Evolutionary conservation across 768 basidiomycete genomes (phyloP), one percentile per base, ranked within the genome.

Genomic region (Boletus vinaceobasis): DNA sequence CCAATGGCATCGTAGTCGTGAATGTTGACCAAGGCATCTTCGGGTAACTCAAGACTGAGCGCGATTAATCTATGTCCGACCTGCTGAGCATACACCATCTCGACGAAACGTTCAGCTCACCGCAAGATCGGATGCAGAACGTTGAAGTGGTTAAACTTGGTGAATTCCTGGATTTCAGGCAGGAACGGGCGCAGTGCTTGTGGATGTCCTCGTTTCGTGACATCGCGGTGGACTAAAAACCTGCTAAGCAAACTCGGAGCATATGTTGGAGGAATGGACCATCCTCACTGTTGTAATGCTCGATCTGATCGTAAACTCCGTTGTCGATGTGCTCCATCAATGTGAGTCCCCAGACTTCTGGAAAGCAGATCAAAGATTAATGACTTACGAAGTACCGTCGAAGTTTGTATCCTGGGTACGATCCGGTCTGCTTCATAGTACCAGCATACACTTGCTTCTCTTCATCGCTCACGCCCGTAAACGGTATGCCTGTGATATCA

Each of bases 271-370:
- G 11, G 15, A 13, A 38, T 6, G 36, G 13, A 50, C 29, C 35
- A 14, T 5, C 59, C 78, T 53, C 54, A 86, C 85, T 74, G 58
- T 81, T 83, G 60, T 87, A 86, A 48, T 79, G 73, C 60, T 87
- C 85, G 15, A 86, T 60, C 59, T 86, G 83, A 61, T 87, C 86
- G 15, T 68, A 75, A 21, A 87, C 79, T 7, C 85, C 85, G 13
- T 76, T 77, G 38, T 81, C 81, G 43, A 87, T 80, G 46, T 82
- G 80, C 85, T 87, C 47, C 5, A 14, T 23, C 7, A 19, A 40
- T 1, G 37, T 43, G 27, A 15, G 15, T 32, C 23, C 14, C 21
- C n/a, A 19, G 27, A 14, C 27, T 7, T 29, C 8, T 2, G 15
- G 37, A 38, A 21, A n/a, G 45, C 17, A 14, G 17, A 36, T 15